Conservation (phyloP, 345 rosid species). For the Hirschfeldia incana region DNA sequence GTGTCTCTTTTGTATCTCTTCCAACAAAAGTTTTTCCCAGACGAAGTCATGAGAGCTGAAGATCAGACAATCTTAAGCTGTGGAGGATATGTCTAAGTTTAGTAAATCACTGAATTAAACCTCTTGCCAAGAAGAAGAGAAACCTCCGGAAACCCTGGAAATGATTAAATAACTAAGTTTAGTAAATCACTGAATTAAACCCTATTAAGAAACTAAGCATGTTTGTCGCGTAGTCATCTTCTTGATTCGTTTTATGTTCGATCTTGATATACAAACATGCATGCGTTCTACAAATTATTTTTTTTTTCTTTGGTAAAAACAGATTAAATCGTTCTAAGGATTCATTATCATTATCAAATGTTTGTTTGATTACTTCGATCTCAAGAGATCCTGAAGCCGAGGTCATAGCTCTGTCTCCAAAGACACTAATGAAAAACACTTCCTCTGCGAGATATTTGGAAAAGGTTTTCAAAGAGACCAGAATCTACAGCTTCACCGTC, state of each 20-base stretch:
- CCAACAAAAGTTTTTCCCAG: no score
- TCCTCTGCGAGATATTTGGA: conserved; percentile 89
- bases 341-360: conserved; percentile 3
- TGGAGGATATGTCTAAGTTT: conserved; percentile 33
- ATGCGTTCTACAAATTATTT: not conserved
- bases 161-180: no score
- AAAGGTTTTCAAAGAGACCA: conserved; percentile 99
- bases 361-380: no score
- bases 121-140: conserved; percentile 69
- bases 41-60: conserved; percentile 21
- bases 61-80: conserved; percentile 28
- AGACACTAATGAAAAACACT: conserved; percentile 95
- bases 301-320: no score
- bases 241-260: conserved; percentile 2
- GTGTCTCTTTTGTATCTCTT: not conserved
- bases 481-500: conserved; percentile 72
- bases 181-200: no score
- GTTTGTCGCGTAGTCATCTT: not conserved
- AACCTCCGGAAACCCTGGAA: conserved; percentile 40
- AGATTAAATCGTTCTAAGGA: not conserved
- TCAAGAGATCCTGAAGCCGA: no score
- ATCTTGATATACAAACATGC: conserved; percentile 23
- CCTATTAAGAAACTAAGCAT: no score
- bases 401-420: conserved; percentile 76
- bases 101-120: no score